A percentile compares a stretch with the other conserved stretches of the same genome.
These are phyloP conservation scores for Aspergillus sp. DNA, from an alignment of 2,329 filamentous ascomycete species.

Conservation along the genomic window DNA sequence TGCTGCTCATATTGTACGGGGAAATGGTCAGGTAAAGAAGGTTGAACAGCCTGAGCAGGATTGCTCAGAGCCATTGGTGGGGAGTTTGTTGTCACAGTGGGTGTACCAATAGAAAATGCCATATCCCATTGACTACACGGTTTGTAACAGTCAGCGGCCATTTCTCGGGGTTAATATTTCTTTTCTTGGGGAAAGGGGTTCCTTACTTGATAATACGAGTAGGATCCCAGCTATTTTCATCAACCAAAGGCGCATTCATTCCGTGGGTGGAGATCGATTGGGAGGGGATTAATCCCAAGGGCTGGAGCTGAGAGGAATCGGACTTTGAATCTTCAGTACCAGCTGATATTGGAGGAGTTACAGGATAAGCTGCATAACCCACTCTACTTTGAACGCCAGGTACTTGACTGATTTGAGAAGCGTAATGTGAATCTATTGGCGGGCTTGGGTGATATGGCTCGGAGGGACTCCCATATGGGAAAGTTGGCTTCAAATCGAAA, in stretches of 20 bases:
- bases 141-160: not conserved
- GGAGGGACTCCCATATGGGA: slow-evolving; percentile 81
- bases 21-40: slow-evolving; percentile 34
- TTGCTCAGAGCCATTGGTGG: slow-evolving; percentile 43
- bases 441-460: slow-evolving; percentile 65
- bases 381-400: slow-evolving; percentile 51
- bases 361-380: slow-evolving; percentile 63
- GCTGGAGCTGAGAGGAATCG: slow-evolving; percentile 74
- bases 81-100: slow-evolving; percentile 42
- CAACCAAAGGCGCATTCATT: slow-evolving; percentile 59
- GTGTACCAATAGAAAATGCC: slow-evolving; percentile 76
- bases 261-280: slow-evolving; percentile 42
- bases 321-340: slow-evolving; percentile 72
- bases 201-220: slow-evolving; percentile 85
- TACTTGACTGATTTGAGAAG: slow-evolving; percentile 52
- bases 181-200: too few relatives aligned
- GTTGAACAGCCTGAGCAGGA: slow-evolving; percentile 29
- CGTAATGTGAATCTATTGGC: slow-evolving; percentile 52
- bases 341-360: slow-evolving; percentile 77
- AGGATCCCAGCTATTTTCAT: slow-evolving; percentile 79
- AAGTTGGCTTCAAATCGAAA: slow-evolving; percentile 84
- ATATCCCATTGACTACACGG: slow-evolving; percentile 82
- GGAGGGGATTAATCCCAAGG: slow-evolving; percentile 46
- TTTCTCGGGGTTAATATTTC: not conserved
- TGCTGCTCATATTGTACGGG: slow-evolving; percentile 37